Evolutionary conservation across 2,329 filamentous ascomycete species (phyloP), one percentile per base, ranked within the genome.

Genomic region (Didymella pomorum): DNA sequence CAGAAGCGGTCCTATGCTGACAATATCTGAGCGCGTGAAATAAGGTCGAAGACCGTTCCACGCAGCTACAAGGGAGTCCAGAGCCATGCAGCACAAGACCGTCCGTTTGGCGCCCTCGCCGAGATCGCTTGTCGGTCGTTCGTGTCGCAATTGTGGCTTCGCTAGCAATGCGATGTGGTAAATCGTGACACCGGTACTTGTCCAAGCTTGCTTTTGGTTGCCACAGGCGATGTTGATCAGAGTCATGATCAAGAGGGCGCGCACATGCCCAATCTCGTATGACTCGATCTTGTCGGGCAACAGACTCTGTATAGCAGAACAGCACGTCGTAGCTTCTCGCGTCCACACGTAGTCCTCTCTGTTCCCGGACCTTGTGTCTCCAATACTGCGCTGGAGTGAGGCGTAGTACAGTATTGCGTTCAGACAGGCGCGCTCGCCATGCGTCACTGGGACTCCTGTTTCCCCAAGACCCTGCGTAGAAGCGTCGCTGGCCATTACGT

Each of bases 41-140:
- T 50, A 50, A 28, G 47, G 47, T 18, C 21, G 47, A 16, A 50
- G 25, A 12, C 47, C 33, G 16, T 39, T 33, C 47, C 47, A 50
- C 4, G 33, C 33, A 12, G 47, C 33, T 20, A 50, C 47, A 28
- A 50, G 47, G 20, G 31, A 37, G 23, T 50, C 47, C 12, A 50
- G 26, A 23, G 16, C n/a, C 33, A 50, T 50, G 18, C 47, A 50
- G 21, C 33, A 41, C 25, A 50, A 33, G 11, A 37, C 4, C 10
- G 47, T 50, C 7, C 47, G 14, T 50, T 25, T 50, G 7, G 12
- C 10, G 1, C 47, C 47, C 23, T 50, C 37, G 5, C 29, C 47
- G 37, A 50, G 47, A 20, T 28, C 21, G 14, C 20, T 50, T 9
- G 10, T 1, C 4, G 33, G 21, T 41, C 25, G 20, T 10, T 35